Percentiles rank a stretch among this genome's conserved stretches.
Evolutionary conservation across 371 early-diverging fungal genomes (phyloP).

Genomic region (Rhizopus arrhizus): DNA sequence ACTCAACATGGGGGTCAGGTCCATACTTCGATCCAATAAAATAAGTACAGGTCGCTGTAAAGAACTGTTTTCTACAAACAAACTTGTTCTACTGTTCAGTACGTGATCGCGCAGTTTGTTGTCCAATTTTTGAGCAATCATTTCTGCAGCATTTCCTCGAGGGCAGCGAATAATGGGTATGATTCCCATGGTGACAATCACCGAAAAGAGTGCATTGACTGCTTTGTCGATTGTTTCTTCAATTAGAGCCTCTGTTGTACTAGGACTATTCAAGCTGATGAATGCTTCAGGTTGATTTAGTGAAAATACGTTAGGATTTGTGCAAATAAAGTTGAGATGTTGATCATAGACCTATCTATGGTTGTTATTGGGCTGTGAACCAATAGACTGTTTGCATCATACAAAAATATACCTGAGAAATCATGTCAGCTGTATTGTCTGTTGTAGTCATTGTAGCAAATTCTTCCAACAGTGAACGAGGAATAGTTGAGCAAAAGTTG

Average conservation of each 20-base stretch:
- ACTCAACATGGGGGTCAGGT: slow-evolving; percentile 90
- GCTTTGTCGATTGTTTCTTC: slow-evolving; percentile 77
- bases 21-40: slow-evolving; percentile 93
- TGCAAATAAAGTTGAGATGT: slow-evolving; percentile 91
- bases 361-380: not conserved
- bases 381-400: too few relatives aligned
- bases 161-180: slow-evolving; percentile 92
- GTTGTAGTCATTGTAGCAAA: slow-evolving; percentile 82
- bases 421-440: slow-evolving; percentile 69
- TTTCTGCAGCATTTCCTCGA: slow-evolving; percentile 91
- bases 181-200: slow-evolving; percentile 88
- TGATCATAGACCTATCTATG: slow-evolving; percentile 86
- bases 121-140: slow-evolving; percentile 89
- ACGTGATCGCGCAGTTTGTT: slow-evolving; percentile 87
- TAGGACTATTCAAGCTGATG: slow-evolving; percentile 76
- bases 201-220: slow-evolving; percentile 85
- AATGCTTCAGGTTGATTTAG: slow-evolving; percentile 85
- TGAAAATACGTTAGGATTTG: slow-evolving; percentile 95
- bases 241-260: slow-evolving; percentile 78
- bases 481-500: slow-evolving; percentile 89
- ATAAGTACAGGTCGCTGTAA: slow-evolving; percentile 80
- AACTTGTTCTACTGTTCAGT: slow-evolving; percentile 78
- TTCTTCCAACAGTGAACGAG: slow-evolving; percentile 91
- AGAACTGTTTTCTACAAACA: slow-evolving; percentile 69
- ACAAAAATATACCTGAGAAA: slow-evolving; percentile 66